phyloP scores from a whole-genome alignment of 495 filamentous ascomycete species.

The Hypoxylon cercidicola region DNA sequence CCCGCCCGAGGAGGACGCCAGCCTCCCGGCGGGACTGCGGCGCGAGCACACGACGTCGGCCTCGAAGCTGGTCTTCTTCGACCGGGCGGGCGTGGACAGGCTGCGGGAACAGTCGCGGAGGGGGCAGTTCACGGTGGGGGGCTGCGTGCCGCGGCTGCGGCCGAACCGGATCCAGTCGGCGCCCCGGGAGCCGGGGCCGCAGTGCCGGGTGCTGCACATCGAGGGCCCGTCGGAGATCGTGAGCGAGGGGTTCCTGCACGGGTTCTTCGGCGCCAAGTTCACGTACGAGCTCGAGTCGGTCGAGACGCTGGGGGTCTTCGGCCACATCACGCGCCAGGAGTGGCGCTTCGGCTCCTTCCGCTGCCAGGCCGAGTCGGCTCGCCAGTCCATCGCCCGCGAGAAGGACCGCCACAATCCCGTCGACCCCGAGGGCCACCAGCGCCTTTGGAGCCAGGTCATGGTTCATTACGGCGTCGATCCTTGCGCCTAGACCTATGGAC shows the following conservation, averaged over 20 bases:
- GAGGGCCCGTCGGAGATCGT: constrained; percentile 38
- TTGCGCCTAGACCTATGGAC: constrained; percentile 13
- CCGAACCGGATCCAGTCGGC: constrained; percentile 37
- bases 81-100: constrained; percentile 32
- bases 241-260: constrained; percentile 47
- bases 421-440: neutral
- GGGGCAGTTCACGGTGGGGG: constrained; percentile 29
- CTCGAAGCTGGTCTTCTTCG: constrained; percentile 55
- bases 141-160: constrained; percentile 27
- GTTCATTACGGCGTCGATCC: constrained; percentile 37
- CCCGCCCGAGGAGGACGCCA: constrained; percentile 24
- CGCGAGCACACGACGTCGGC: constrained; percentile 38
- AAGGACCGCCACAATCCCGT: constrained; percentile 12
- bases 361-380: constrained; percentile 54
- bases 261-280: constrained; percentile 52
- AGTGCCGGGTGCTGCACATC: constrained; percentile 51
- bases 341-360: constrained; percentile 56
- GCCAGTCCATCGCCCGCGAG: constrained; percentile 49
- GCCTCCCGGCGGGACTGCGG: neutral
- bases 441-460: constrained; percentile 18
- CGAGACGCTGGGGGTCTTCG: constrained; percentile 44
- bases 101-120: constrained; percentile 15
- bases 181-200: constrained; percentile 8
- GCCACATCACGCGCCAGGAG: constrained; percentile 37
- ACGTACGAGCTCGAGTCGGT: constrained; percentile 51